A percentile compares a stretch with the other conserved stretches of the same genome.
Evolutionary conservation across 345 rosid genomes (phyloP).

Genomic region (Acer negundo): DNA sequence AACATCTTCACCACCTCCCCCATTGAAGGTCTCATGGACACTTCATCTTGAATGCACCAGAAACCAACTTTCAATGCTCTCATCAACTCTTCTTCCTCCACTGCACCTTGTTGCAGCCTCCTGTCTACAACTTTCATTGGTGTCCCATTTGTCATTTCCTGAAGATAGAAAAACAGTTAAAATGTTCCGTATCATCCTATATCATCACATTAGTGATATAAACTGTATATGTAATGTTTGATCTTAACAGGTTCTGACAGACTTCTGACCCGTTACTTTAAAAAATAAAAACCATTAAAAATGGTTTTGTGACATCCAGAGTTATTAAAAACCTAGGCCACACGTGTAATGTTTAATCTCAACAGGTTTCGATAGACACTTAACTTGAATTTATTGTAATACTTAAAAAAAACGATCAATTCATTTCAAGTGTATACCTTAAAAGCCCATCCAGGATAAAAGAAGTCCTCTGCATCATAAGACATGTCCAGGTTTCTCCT

Average conservation of each 20-base stretch:
- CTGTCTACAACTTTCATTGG: conserved; percentile 54
- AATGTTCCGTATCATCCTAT: too few species aligned
- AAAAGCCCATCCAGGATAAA: conserved; percentile 84
- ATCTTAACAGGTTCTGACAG: too few species aligned
- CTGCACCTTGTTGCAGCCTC: conserved; percentile 41
- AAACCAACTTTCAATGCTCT: conserved; percentile 62
- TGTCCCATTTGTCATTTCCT: conserved; percentile 54
- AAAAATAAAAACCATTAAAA: too few species aligned
- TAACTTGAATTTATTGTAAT: too few species aligned
- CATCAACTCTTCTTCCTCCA: conserved; percentile 56
- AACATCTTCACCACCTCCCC: conserved; percentile 74
- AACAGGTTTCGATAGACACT: too few species aligned
- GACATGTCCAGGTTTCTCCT: conserved; percentile 78
- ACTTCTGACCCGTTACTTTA: too few species aligned
- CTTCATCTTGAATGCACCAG: conserved; percentile 81
- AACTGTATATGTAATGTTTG: too few species aligned
- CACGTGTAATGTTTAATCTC: too few species aligned
- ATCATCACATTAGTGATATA: too few species aligned
- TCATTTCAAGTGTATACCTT: conserved; percentile 47
- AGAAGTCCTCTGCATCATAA: conserved; percentile 58
- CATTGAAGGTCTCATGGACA: conserved; percentile 66
- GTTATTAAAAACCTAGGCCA: too few species aligned
- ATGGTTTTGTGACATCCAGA: background rate
- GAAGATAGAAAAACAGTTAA: background rate
- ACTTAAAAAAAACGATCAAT: too few species aligned